Evolutionary conservation across 106 monocot species (phyloP).

Genomic region (Hemerocallis citrina): DNA sequence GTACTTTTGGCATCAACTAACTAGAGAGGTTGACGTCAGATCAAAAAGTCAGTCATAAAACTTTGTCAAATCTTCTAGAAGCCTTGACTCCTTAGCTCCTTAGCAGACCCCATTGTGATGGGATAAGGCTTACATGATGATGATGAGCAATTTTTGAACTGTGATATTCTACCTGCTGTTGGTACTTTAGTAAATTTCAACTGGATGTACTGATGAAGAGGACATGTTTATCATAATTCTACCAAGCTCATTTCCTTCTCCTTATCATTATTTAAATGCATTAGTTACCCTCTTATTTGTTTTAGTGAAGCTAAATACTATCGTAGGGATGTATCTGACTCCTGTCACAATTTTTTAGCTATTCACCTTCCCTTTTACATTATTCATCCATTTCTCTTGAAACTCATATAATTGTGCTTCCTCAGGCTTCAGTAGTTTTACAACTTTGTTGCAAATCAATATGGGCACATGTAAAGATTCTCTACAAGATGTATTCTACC

Average conservation of each 20-base stretch:
- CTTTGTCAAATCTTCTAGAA: too few relatives aligned
- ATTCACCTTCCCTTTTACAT: not conserved
- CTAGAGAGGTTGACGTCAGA: too few relatives aligned
- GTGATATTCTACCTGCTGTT: not conserved
- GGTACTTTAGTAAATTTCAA: not conserved
- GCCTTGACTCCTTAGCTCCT: too few relatives aligned
- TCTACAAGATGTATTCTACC: slow-evolving; percentile 6
- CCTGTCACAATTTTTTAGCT: too few relatives aligned
- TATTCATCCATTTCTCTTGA: not conserved
- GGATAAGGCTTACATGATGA: too few relatives aligned
- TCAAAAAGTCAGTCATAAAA: too few relatives aligned
- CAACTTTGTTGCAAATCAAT: slow-evolving; percentile 33
- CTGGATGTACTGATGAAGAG: not conserved
- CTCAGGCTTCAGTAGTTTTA: slow-evolving; percentile 34
- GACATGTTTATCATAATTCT: not conserved
- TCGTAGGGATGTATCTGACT: not conserved
- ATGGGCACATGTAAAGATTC: slow-evolving; percentile 25
- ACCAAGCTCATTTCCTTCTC: not conserved
- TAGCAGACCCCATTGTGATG: too few relatives aligned
- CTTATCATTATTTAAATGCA: too few relatives aligned
- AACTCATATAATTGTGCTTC: slow-evolving; percentile 4
- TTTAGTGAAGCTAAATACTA: not conserved
- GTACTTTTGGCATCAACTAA: too few relatives aligned
- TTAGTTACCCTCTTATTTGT: not conserved
- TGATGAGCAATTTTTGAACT: too few relatives aligned